phyloP scores from a whole-genome alignment of 352 stramenopile genomes.

The Phytopythium aichiense region DNA sequence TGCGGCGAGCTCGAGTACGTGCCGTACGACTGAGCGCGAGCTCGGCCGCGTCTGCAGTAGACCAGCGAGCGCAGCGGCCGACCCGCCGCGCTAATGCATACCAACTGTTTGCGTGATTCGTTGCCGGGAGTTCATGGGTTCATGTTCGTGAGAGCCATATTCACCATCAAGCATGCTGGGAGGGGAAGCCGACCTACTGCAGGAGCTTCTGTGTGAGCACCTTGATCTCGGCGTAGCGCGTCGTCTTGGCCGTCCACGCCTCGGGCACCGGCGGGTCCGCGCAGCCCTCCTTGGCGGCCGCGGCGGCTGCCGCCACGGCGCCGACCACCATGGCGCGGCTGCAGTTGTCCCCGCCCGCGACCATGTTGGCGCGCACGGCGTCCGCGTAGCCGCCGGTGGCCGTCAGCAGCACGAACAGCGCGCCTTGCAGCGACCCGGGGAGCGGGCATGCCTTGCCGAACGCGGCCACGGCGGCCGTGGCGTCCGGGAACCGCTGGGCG shows the following conservation, averaged over 20 bases:
- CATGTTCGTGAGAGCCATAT: too few species aligned
- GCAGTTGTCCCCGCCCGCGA: slow-evolving; percentile 67
- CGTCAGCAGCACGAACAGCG: slow-evolving; percentile 58
- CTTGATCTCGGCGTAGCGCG: slow-evolving; percentile 26
- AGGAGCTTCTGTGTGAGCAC: slow-evolving; percentile 31
- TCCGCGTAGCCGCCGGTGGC: slow-evolving; percentile 29
- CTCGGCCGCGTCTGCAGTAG: neutral
- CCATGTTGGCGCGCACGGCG: slow-evolving; percentile 48
- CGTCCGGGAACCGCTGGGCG: slow-evolving; percentile 35
- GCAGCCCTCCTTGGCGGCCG: neutral
- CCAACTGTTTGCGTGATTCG: too few species aligned
- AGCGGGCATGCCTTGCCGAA: slow-evolving; percentile 63
- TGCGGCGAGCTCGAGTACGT: slow-evolving; percentile 68
- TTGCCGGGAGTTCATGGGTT: too few species aligned
- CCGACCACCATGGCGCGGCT: slow-evolving; percentile 63
- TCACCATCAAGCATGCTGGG: too few species aligned
- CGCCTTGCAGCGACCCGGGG: slow-evolving; percentile 48
- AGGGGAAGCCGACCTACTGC: neutral
- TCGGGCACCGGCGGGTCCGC: neutral
- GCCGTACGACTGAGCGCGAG: slow-evolving; percentile 23
- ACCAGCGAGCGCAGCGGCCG: neutral
- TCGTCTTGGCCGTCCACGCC: slow-evolving; percentile 6
- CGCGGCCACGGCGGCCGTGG: slow-evolving; percentile 33
- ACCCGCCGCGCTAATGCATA: too few species aligned
- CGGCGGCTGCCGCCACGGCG: slow-evolving; percentile 36